Evolutionary conservation across 192 early-diverging fungal species (phyloP), one percentile per base, ranked within the genome.

Genomic region (Entomortierella lignicola): DNA sequence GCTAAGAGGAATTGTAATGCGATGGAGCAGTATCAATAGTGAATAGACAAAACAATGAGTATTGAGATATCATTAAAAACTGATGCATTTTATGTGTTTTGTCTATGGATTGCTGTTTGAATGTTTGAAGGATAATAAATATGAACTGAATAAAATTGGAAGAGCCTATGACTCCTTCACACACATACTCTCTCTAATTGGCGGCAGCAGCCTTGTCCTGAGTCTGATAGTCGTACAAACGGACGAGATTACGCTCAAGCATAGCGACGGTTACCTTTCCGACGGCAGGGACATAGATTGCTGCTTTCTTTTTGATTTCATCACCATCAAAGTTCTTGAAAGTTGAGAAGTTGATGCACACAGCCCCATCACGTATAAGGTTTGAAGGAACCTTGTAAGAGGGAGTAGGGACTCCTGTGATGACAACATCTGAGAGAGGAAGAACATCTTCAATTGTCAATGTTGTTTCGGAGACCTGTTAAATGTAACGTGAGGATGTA

Each of bases 261-360:
- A 99, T 99, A 17, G 96, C 94, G 18, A 99, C 95, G 3, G 98
- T 99, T 59, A 98, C 98, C 81, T 99, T 98, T 50, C 98, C 98
- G 13, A 99, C 94, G 6, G 92, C 90, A 0, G 96, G 96, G 56
- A 99, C 96, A 81, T 92, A 99, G 77, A 99, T 96, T 26, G 94
- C 92, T 37, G 98, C 95, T 58, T 92, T 91, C n/a, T 94, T 89
- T 81, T 94, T 94, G 66, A 99, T 89, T 52, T 95, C 94, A 23
- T 96, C 95, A 21, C 67, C 75, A 69, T 95, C 91, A 84, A 98
- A 98, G 84, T 99, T 99, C 66, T 93, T 92, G 66, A 89, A 91
- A n/a, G 94, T 94, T 21, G 96, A 95, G 84, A 99, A 98, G 88
- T 99, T 99, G 79, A 99, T 93, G 2, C 95, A 96, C 56, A 98